These are phyloP conservation scores for Geotrichum histeridarum DNA, from an alignment of 1,139 yeast species.

Conservation along the genomic window DNA sequence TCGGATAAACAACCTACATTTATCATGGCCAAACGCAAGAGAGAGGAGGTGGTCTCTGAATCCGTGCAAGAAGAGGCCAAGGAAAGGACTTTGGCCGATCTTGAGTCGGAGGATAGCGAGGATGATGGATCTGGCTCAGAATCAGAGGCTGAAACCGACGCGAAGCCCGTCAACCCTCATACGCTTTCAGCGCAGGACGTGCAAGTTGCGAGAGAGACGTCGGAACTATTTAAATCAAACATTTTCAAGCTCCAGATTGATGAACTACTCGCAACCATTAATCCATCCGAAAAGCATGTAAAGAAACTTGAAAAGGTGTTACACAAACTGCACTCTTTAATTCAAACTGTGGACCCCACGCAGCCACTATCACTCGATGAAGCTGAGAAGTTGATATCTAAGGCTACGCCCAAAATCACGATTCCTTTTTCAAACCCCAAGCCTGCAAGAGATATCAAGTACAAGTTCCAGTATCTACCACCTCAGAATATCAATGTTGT, in stretches of 20 bases:
- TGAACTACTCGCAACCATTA: constrained; percentile 75
- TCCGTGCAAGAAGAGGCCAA: neutral
- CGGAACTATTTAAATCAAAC: constrained; percentile 88
- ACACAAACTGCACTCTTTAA: constrained; percentile 66
- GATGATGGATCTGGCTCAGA: constrained; percentile 5
- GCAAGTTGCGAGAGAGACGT: constrained; percentile 87
- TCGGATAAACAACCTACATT: neutral
- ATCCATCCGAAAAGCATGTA: constrained; percentile 63
- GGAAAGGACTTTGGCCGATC: constrained; percentile 9
- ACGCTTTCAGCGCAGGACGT: constrained; percentile 69
- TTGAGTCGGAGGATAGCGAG: constrained; percentile 14
- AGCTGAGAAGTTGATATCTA: constrained; percentile 44
- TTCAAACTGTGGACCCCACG: constrained; percentile 57
- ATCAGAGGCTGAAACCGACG: constrained; percentile 24
- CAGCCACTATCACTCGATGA: constrained; percentile 52
- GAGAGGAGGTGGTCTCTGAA: constrained; percentile 11
- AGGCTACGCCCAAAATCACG: constrained; percentile 48
- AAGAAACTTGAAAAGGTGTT: constrained; percentile 67
- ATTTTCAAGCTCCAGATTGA: constrained; percentile 92
- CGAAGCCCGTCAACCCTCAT: constrained; percentile 28
- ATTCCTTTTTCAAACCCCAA: constrained; percentile 91
- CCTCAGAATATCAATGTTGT: constrained; percentile 76
- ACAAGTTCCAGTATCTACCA: constrained; percentile 61
- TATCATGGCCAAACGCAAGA: constrained; percentile 13
- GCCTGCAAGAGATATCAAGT: constrained; percentile 60